Base-by-base conservation (phyloP, 495 filamentous ascomycete species). In the Chaetomium tenue region DNA sequence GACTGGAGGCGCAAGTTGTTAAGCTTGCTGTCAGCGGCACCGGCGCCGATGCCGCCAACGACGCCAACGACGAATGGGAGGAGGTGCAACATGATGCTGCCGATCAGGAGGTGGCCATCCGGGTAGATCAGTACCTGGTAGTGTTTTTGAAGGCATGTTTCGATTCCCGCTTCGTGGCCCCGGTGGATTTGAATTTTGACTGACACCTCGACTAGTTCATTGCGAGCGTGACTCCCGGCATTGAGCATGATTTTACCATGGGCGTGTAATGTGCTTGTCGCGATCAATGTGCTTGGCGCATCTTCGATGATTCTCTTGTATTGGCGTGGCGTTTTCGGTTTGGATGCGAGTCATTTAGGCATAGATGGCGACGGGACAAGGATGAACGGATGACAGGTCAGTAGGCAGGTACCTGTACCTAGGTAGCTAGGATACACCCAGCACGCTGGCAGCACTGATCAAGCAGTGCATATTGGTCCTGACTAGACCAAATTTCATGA, bases 171-270 rank as follows among this genome's bases (percentile, higher is more conserved):
- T 25, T 37, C 33, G 37, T 52, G 33, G 8, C 16, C 18, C 20
- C 5, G 22, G 44, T 16, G 9, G 30, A 5, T 6, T 9, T 15
- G 4, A 54, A n/a, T n/a, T n/a, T 71, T 68, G 5, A 55, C 72
- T 68, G 64, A 75, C 53, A n/a, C 22, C 3, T 18, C 15, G 54
- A 33, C 20, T 61, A 86, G 86, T 98, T 98, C 76, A 95, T 98
- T 83, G 92, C 94, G 15, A 93, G 90, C 64, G 93, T 98, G 28
- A 97, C 93, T 25, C 94, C 94, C 9, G 92, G 92, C 16, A 97
- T 98, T 74, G 94, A 98, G 79, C 91, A 98, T 73, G 94, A 98
- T 74, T 97, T 95, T 75, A 98, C 94, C 2, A 98, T 98, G 93
- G 91, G 93, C 2, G 87, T 98, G 33, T 97, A 72, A 69, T 58